Evolutionary conservation across 2,329 filamentous ascomycete species (phyloP).

Genomic region (Colletotrichum abscissum): DNA sequence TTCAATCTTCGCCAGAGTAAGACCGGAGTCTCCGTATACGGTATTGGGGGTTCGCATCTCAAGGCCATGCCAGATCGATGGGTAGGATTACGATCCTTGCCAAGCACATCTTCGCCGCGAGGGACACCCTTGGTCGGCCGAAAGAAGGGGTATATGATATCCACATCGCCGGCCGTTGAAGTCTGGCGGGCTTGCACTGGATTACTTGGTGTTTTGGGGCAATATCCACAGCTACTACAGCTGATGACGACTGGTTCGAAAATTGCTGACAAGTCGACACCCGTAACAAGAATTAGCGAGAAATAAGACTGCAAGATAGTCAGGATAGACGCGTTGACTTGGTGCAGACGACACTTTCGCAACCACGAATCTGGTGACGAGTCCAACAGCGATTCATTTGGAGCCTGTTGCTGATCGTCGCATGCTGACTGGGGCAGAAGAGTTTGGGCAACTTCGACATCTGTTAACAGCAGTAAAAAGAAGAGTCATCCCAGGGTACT

Average conservation of each 20-base stretch:
- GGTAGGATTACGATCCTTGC: not conserved
- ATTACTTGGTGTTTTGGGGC: not conserved
- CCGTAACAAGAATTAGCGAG: too few relatives aligned
- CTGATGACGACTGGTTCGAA: not conserved
- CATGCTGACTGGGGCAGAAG: too few relatives aligned
- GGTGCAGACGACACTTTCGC: not conserved
- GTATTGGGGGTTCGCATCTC: not conserved
- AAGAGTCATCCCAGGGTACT: not conserved
- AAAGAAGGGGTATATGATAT: not conserved
- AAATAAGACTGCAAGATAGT: not conserved
- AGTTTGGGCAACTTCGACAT: not conserved
- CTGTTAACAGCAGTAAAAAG: not conserved
- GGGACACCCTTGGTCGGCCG: not conserved
- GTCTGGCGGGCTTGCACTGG: not conserved
- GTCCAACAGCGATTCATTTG: not conserved
- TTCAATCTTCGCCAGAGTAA: not conserved
- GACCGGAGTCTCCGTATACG: not conserved
- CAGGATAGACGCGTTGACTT: conserved; percentile 17
- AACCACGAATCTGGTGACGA: conserved; percentile 28
- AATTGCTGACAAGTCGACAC: not conserved
- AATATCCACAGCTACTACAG: not conserved
- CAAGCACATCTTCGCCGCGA: not conserved
- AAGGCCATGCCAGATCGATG: not conserved
- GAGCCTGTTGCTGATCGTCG: not conserved
- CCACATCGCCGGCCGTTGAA: conserved; percentile 2